Evolutionary conservation across 805 yeast species (phyloP), one percentile per base, ranked within the genome.

Genomic region (Metschnikowia shivogae): DNA sequence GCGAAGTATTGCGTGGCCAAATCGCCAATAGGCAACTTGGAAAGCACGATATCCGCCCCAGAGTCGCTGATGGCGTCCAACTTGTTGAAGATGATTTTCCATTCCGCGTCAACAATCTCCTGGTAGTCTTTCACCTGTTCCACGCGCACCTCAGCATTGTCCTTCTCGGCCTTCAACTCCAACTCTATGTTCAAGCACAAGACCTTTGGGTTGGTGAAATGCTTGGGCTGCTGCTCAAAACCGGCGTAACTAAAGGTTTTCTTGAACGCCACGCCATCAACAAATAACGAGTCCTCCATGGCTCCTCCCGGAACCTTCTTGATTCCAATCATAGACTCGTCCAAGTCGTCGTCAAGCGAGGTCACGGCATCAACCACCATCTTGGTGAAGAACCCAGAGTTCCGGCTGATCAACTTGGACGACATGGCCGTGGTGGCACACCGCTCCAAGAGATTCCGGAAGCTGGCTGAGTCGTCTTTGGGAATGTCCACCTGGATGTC

Each of bases 1-100:
- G 99, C 99, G 67, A 93, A 93, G 68, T 77, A 93, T 70, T 93
- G 99, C 7, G 99, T 93, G n/a, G 99, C 99, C 63, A 93, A 77
- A 68, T 93, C 99, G 53, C 99, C 99, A 62, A 93, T 93, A 45
- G 99, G 99, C 58, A 93, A 75, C 64, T 89, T 89, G 13, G 97
- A 90, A 49, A 93, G 78, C 34, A 93, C 96, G 45, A 93, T 88
- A 61, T 88, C 83, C 29, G 97, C 97, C 22, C 98, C 98, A 3
- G 95, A 77, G 22, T 74, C 76, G 56, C 81, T 84, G 53, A 93
- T 85, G 42, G 88, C 84, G 59, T 87, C 85, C 55, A 93, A 77
- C 69, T 93, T 93, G 61, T 84, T 78, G 58, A 86, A 76, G 54
- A 93, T 93, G 54, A 93, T 86, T 64, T 87, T 81, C 98, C 99